Conservation (phyloP, 768 basidiomycete genomes). For the Russula vinacea region DNA sequence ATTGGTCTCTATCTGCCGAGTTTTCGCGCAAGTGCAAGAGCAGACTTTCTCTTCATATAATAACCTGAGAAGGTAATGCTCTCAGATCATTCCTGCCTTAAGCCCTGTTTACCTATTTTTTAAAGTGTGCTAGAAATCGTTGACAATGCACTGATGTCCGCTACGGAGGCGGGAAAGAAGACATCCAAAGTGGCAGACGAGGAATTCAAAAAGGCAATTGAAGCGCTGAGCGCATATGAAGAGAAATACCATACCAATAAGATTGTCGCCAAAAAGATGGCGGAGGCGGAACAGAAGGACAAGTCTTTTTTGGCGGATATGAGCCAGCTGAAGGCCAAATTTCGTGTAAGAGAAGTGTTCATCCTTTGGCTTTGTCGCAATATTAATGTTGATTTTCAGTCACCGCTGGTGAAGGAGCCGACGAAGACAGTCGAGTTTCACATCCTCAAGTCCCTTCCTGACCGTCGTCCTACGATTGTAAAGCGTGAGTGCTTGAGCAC, state of each 20-base stretch:
- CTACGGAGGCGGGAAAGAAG: neutral
- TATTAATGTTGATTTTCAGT: too few relatives aligned
- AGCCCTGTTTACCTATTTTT: neutral
- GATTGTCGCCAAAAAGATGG: neutral
- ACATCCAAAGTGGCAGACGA: neutral
- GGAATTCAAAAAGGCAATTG: neutral
- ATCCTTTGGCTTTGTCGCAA: too few relatives aligned
- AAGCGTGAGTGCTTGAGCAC: too few relatives aligned
- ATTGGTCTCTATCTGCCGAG: slow-evolving; percentile 4
- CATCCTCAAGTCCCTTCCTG: slow-evolving; percentile 7
- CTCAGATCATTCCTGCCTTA: neutral
- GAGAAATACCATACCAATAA: neutral
- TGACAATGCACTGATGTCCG: slow-evolving; percentile 6
- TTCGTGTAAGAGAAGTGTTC: neutral
- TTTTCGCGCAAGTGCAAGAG: neutral
- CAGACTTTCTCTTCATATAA: neutral
- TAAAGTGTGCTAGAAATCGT: neutral
- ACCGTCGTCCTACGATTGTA: neutral
- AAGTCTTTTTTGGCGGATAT: too few relatives aligned
- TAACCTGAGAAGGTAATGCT: neutral
- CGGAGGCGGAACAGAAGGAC: too few relatives aligned
- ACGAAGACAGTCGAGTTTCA: neutral
- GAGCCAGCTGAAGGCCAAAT: neutral
- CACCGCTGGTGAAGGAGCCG: neutral
- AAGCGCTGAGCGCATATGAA: neutral